Evolutionary conservation across 306 rosid species (phyloP), one percentile per base, ranked within the genome.

Genomic region (Dicorynia guianensis): DNA sequence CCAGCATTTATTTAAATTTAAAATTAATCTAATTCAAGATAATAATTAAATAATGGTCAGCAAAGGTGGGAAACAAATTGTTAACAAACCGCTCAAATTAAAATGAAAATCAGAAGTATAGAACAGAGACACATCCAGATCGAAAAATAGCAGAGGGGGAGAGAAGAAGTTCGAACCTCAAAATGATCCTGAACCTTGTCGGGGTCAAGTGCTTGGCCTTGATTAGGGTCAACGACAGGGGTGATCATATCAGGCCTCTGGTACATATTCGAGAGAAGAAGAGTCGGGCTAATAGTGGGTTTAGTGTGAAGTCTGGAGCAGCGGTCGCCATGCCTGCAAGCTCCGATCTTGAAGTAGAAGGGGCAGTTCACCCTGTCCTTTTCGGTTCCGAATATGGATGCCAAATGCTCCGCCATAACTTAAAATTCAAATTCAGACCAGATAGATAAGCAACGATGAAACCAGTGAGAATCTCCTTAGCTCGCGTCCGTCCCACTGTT

Each of bases 271-370:
- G 99, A 96, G 80, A 96, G 98, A 18, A 93, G 91, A 1, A 96
- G 85, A 1, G 99, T 96, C 3, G 99, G 99, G 92, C 97, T 90
- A 47, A 89, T 96, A 68, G 93, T 96, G 60, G 98, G 99, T 82
- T 92, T 92, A 0, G 98, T 92, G 85, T 96, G 99, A 8, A 96
- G 99, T 48, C 99, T 72, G 1, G 99, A 92, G 82, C 99, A 96
- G 49, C 99, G 91, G 86, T 95, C 99, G 5, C 99, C 99, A 15
- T 96, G 99, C 40, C 99, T 75, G 77, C 99, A 96, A 25, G 99
- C 99, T 65, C 99, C 99, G 92, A 92, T 96, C 99, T 92, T 96
- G 84, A 96, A 92, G 91, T 96, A 96, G 87, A 96, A 96, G 0
- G 99, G 99, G 19, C 99, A 92, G 90, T 92, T 92, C 11, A 96